Evolutionary conservation across 306 rosid genomes (phyloP).

Genomic region (Rubus idaeus): DNA sequence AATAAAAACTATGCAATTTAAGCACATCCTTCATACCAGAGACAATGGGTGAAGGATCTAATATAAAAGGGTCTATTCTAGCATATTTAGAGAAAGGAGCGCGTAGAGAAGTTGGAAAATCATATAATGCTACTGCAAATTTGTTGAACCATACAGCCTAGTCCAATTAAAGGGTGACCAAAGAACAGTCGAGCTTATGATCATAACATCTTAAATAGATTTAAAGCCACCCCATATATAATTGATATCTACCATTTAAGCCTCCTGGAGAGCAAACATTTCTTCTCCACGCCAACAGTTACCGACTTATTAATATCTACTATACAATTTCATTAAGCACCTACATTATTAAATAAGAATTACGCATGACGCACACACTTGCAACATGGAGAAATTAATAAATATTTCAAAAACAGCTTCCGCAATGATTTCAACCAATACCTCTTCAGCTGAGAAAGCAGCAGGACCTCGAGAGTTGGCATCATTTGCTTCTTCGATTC

Average conservation of each 20-base stretch:
- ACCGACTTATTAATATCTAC: not conserved
- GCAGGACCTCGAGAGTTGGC: slow-evolving; percentile 72
- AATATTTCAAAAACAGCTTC: not conserved
- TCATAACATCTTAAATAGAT: not conserved
- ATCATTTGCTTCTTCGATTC: slow-evolving; percentile 80
- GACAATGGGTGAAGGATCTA: not conserved
- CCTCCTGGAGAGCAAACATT: not conserved
- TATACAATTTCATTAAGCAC: not conserved
- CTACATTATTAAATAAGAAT: not conserved
- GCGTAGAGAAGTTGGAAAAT: not conserved
- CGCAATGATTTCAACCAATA: slow-evolving; percentile 31
- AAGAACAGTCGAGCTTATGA: not conserved
- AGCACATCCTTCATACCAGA: slow-evolving; percentile 7
- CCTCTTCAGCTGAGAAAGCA: slow-evolving; percentile 73
- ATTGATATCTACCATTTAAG: not conserved
- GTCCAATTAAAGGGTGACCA: not conserved
- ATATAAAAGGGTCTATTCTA: not conserved
- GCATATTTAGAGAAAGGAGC: not conserved
- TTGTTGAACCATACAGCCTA: not conserved
- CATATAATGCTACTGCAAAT: not conserved
- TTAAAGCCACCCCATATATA: not conserved
- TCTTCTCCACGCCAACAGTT: not conserved
- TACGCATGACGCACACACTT: not conserved
- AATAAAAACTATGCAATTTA: not conserved
- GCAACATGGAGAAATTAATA: slow-evolving; percentile 14